phyloP scores from a whole-genome alignment of 2,329 filamentous ascomycete species.

The Paecilomyces dactylethromorphus region DNA sequence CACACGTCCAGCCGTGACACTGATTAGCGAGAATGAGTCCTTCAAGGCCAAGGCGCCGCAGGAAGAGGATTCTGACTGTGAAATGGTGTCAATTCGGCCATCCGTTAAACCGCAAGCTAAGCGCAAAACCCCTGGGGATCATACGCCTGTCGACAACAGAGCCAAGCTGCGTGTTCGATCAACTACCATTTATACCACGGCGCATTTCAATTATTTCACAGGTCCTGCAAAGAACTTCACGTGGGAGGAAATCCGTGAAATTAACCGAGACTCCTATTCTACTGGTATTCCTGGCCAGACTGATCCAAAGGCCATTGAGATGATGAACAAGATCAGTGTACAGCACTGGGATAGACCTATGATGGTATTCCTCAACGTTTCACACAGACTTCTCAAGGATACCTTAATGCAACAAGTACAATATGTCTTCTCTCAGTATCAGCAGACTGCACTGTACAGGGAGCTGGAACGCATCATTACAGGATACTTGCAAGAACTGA shows the following conservation, averaged over 20 bases:
- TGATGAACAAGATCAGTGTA: slow-evolving; percentile 52
- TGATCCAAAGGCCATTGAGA: slow-evolving; percentile 54
- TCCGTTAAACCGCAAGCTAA: slow-evolving; percentile 7
- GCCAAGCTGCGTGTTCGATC: neutral
- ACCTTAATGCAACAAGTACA: slow-evolving; percentile 43
- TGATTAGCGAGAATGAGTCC: slow-evolving; percentile 27
- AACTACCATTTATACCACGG: slow-evolving; percentile 8
- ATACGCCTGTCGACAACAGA: slow-evolving; percentile 1
- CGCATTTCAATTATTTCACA: slow-evolving; percentile 13
- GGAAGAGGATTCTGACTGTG: slow-evolving; percentile 18
- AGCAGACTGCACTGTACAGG: slow-evolving; percentile 27
- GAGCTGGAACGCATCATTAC: slow-evolving; percentile 37
- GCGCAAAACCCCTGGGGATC: slow-evolving; percentile 11
- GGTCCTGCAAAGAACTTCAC: slow-evolving; percentile 17
- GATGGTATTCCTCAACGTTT: slow-evolving; percentile 28
- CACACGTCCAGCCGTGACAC: slow-evolving; percentile 34
- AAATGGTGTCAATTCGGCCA: slow-evolving; percentile 11
- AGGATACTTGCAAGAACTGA: slow-evolving; percentile 40
- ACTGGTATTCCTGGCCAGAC: slow-evolving; percentile 55
- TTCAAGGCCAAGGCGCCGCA: slow-evolving; percentile 23
- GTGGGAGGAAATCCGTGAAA: slow-evolving; percentile 42
- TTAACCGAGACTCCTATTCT: slow-evolving; percentile 49
- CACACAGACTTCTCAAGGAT: slow-evolving; percentile 20
- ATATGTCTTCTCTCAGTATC: slow-evolving; percentile 24
- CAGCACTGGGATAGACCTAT: slow-evolving; percentile 53